Conservation (phyloP, 2,329 filamentous ascomycete species). For the Akanthomyces uredinophilus region DNA sequence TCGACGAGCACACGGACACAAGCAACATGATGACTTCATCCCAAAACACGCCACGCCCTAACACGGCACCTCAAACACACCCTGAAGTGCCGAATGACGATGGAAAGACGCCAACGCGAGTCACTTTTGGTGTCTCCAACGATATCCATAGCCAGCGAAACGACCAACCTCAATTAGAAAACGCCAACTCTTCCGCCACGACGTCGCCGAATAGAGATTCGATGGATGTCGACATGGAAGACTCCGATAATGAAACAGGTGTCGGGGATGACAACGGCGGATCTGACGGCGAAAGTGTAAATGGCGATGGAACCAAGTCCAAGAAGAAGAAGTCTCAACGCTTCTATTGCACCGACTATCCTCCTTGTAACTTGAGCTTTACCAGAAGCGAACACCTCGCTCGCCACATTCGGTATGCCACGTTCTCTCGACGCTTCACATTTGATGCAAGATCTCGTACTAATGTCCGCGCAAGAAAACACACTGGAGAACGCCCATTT, state of each 20-base stretch:
- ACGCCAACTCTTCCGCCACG: conserved; percentile 39
- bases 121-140: conserved; percentile 41
- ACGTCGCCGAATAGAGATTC: conserved; percentile 47
- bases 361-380: conserved; percentile 90
- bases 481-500: conserved; percentile 94
- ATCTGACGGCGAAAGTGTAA: conserved; percentile 62
- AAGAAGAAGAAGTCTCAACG: conserved; percentile 97
- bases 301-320: conserved; percentile 61
- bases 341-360: conserved; percentile 94
- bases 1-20: conserved; percentile 19
- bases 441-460: not conserved
- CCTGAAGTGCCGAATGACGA: conserved; percentile 35
- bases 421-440: not conserved
- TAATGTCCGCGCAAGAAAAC: conserved; percentile 58
- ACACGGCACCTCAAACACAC: conserved; percentile 30
- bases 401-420: conserved; percentile 74
- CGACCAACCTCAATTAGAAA: conserved; percentile 1
- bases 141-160: conserved; percentile 43
- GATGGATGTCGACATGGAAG: conserved; percentile 71
- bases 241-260: conserved; percentile 60
- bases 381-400: conserved; percentile 94
- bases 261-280: conserved; percentile 42
- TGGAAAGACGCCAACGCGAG: conserved; percentile 58
- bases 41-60: conserved; percentile 31
- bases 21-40: conserved; percentile 33